Evolutionary conservation across 2,329 filamentous ascomycete genomes (phyloP).

Genomic region (Claviceps paspali): DNA sequence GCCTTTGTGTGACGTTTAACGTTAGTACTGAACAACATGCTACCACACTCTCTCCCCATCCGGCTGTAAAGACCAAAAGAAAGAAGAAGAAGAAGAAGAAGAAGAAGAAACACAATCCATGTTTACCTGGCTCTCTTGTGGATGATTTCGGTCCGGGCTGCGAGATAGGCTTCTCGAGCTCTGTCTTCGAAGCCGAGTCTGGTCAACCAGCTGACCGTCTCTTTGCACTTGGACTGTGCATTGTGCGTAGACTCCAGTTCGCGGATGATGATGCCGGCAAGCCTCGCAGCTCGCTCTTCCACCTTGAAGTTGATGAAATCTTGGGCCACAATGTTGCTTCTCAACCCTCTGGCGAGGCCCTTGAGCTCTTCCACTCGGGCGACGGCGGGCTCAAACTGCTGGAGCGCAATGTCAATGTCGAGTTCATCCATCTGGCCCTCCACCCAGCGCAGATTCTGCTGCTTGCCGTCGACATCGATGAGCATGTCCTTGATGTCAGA

Average conservation of each 20-base stretch:
- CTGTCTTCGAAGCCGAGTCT: slow-evolving; percentile 81
- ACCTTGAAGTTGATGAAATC: slow-evolving; percentile 88
- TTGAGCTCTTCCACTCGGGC: slow-evolving; percentile 73
- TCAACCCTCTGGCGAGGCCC: slow-evolving; percentile 60
- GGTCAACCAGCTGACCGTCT: slow-evolving; percentile 71
- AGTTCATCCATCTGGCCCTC: slow-evolving; percentile 91
- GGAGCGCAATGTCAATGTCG: slow-evolving; percentile 87
- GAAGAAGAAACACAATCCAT: neutral
- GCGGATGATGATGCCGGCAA: slow-evolving; percentile 62
- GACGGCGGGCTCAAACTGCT: slow-evolving; percentile 76
- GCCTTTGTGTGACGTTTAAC: slow-evolving; percentile 32
- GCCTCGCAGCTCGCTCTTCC: slow-evolving; percentile 63
- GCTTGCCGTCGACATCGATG: slow-evolving; percentile 91
- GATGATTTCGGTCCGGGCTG: slow-evolving; percentile 62
- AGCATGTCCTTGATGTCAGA: slow-evolving; percentile 75
- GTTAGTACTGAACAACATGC: neutral
- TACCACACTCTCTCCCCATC: too few species aligned
- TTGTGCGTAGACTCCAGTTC: slow-evolving; percentile 66
- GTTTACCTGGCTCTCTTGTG: slow-evolving; percentile 64
- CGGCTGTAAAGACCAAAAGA: too few species aligned
- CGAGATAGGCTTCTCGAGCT: slow-evolving; percentile 74
- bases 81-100: neutral
- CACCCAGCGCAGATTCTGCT: slow-evolving; percentile 91
- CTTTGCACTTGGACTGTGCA: slow-evolving; percentile 61
- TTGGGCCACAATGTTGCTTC: slow-evolving; percentile 74